phyloP scores from a whole-genome alignment of 1,139 yeast species.

The Williopsis jadinii region DNA sequence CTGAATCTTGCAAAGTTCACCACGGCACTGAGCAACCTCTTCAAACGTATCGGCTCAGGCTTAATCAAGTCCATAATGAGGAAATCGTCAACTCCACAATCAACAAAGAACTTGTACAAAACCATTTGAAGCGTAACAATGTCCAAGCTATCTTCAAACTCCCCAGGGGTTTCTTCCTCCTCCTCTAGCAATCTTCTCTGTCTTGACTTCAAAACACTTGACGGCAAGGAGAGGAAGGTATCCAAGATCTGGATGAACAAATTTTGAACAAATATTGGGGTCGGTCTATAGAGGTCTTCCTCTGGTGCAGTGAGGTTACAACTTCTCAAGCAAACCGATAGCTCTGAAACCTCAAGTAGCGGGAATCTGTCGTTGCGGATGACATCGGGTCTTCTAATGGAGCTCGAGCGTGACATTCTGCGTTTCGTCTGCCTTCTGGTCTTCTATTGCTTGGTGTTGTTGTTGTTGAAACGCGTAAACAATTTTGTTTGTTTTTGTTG shows the following conservation, averaged over 20 bases:
- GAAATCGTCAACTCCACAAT: constrained; percentile 76
- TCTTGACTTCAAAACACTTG: constrained; percentile 32
- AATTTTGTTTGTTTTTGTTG: constrained; percentile 1
- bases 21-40: constrained; percentile 71
- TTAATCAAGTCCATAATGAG: constrained; percentile 58
- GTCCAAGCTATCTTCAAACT: constrained; percentile 32
- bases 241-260: constrained; percentile 69
- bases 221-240: constrained; percentile 56
- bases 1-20: constrained; percentile 82
- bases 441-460: background rate
- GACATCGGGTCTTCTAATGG: constrained; percentile 8
- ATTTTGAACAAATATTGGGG: constrained; percentile 52
- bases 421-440: background rate
- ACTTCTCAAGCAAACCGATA: constrained; percentile 53
- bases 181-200: constrained; percentile 3
- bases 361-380: constrained; percentile 44
- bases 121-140: constrained; percentile 52
- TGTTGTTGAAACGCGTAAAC: background rate
- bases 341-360: constrained; percentile 55
- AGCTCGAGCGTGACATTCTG: constrained; percentile 12
- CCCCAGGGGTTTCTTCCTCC: constrained; percentile 25
- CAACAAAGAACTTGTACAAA: constrained; percentile 54
- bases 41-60: constrained; percentile 63
- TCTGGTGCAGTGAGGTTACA: constrained; percentile 61
- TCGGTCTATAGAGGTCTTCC: constrained; percentile 59